Base-by-base conservation (phyloP, 2,329 filamentous ascomycete species). In the Clathrospora elynae region DNA sequence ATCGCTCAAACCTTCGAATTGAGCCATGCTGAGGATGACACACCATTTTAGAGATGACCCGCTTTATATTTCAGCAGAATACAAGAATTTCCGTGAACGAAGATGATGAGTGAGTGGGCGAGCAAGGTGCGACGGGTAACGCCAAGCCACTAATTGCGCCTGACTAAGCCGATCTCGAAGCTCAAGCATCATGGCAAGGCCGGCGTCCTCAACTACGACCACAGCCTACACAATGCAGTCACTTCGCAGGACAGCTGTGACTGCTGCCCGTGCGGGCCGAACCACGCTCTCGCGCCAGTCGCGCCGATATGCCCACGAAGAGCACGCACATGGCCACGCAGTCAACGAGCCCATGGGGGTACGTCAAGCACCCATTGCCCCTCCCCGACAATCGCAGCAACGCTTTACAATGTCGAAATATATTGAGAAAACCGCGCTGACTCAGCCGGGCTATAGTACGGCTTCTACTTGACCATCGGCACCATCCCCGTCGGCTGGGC, bases 291-390 rank as follows among this genome's bases (percentile, higher is more conserved):
- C 64, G 31, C 70, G 68, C 44, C 71, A 73, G 53, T 53, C 65
- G 44, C 73, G 73, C 51, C 72, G 74, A 44, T 70, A 62, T 43
- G 72, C 68, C 33, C 66, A 72, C 55, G 62, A 67, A 37, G 55
- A 64, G 49, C 62, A 66, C 53, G 59, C 51, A 35, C 62, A 66
- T 51, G 61, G 61, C 53, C 68, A 71, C 49, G 71, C 75, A 36
- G 70, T 63, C 40, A 71, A 72, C 46, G 78, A 81, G 64, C 70
- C 72, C 47, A 70, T 80, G 46, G 77, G 78, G 39, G 78, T 81
- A 72, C 62, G 76, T 74, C 49, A 25, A 40, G 32, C 41, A 35
- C 38, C 58, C 49, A 49, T 48, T 56, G 39, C 44, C 32, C 22
- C 40, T 39, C 34, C 22, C 24, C 13, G 23, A 35, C 6, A 20